A percentile compares a stretch with the other conserved stretches of the same genome.
Conservation (phyloP, 2,329 filamentous ascomycete genomes). For the Helotiales sp. region DNA sequence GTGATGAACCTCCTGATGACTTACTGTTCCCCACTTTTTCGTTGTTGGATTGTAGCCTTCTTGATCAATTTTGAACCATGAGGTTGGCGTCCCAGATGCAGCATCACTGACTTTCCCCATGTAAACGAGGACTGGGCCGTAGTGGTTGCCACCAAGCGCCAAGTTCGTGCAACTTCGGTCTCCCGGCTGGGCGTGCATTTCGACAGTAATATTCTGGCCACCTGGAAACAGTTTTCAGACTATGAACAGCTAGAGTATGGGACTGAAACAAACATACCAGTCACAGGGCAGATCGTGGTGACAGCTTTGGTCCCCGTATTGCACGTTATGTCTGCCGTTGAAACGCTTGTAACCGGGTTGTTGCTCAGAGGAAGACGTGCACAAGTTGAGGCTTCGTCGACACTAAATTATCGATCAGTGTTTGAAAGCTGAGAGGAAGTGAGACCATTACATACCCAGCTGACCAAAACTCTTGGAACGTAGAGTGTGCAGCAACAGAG, state of each 20-base stretch:
- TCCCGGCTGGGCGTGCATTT: slow-evolving; percentile 56
- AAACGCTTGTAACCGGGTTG: slow-evolving; percentile 50
- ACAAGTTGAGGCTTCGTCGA: slow-evolving; percentile 46
- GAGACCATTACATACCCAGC: slow-evolving; percentile 43
- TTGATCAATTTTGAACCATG: slow-evolving; percentile 52
- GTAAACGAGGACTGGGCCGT: slow-evolving; percentile 54
- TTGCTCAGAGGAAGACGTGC: slow-evolving; percentile 51
- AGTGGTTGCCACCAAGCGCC: slow-evolving; percentile 55
- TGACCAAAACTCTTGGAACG: slow-evolving; percentile 39
- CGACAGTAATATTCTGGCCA: slow-evolving; percentile 51
- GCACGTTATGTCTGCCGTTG: slow-evolving; percentile 49
- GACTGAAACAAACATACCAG: slow-evolving; percentile 6
- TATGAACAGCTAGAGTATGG: neutral
- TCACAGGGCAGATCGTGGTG: slow-evolving; percentile 33
- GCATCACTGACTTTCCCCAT: slow-evolving; percentile 51
- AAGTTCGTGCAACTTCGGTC: slow-evolving; percentile 47
- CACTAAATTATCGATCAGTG: slow-evolving; percentile 22
- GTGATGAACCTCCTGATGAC: neutral
- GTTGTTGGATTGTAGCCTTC: slow-evolving; percentile 23
- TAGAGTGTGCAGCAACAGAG: slow-evolving; percentile 47
- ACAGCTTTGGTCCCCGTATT: slow-evolving; percentile 41
- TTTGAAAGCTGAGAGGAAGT: slow-evolving; percentile 31
- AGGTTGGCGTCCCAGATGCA: slow-evolving; percentile 39
- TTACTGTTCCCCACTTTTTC: slow-evolving; percentile 23
- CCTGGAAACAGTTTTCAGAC: slow-evolving; percentile 4